Evolutionary conservation across 1,139 yeast genomes (phyloP).

Genomic region (Candida buenavistaensis): DNA sequence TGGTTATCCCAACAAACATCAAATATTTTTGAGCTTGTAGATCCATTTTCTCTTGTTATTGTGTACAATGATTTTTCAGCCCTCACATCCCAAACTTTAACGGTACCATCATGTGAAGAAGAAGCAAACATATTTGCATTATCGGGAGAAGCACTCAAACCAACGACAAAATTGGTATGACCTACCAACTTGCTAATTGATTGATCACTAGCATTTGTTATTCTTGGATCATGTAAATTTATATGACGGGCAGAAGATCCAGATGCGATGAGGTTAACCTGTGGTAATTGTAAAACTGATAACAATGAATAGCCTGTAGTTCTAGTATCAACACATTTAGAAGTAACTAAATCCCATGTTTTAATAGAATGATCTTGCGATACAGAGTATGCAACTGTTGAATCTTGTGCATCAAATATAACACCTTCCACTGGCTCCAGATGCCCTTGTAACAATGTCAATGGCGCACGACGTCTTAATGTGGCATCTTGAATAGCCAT

Average conservation of each 20-base stretch:
- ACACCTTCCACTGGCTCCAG: conserved; percentile 85
- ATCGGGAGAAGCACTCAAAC: conserved; percentile 70
- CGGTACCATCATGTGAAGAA: conserved; percentile 94
- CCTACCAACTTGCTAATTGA: conserved; percentile 71
- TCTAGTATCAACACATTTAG: conserved; percentile 81
- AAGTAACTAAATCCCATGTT: conserved; percentile 93
- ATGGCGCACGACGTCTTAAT: conserved; percentile 77
- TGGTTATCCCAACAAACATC: conserved; percentile 82
- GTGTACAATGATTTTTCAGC: conserved; percentile 84
- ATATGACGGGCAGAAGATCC: conserved; percentile 98
- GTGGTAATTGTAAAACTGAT: conserved; percentile 68
- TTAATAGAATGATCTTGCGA: conserved; percentile 93
- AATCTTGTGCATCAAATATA: conserved; percentile 68
- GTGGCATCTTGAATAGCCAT: conserved; percentile 77
- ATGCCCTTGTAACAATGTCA: conserved; percentile 78
- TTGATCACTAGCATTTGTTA: conserved; percentile 34
- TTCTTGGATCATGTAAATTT: conserved; percentile 87
- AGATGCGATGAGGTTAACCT: conserved; percentile 70
- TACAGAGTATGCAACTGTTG: conserved; percentile 86
- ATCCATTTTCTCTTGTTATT: conserved; percentile 64
- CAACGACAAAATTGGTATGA: conserved; percentile 87
- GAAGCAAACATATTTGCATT: conserved; percentile 81
- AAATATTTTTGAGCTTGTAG: conserved; percentile 63
- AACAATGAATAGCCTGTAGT: conserved; percentile 85
- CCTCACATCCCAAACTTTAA: conserved; percentile 93